Conservation (phyloP, 1,139 yeast species). For the Hyphopichia burtonii region DNA sequence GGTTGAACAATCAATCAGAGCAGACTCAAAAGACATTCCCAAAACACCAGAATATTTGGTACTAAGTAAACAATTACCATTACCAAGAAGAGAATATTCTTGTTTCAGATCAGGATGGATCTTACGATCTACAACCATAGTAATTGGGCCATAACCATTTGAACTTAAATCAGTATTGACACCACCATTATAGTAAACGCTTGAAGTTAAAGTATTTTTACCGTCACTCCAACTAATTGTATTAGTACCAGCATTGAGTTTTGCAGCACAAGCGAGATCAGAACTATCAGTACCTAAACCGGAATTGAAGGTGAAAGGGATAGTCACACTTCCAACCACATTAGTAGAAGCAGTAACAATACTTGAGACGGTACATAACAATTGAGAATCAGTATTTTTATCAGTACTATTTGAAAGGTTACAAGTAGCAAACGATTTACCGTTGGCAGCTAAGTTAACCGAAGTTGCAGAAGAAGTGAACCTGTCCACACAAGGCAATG, state of each 20-base stretch:
- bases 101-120: conserved; percentile 13
- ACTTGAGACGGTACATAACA: conserved; percentile 23
- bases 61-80: background rate
- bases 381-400: conserved; percentile 17
- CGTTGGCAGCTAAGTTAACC: conserved; percentile 16
- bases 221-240: conserved; percentile 18
- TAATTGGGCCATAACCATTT: background rate
- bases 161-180: background rate
- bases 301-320: conserved; percentile 27
- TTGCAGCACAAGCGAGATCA: conserved; percentile 20
- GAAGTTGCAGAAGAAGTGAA: conserved; percentile 18
- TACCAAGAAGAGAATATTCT: conserved; percentile 11
- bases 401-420: conserved; percentile 21
- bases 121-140: background rate
- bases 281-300: conserved; percentile 20
- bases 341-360: conserved; percentile 10
- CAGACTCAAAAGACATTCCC: background rate
- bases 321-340: conserved; percentile 21
- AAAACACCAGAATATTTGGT: background rate
- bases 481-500: conserved; percentile 31
- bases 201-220: background rate
- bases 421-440: conserved; percentile 27
- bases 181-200: background rate
- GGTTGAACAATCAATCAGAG: conserved; percentile 21
- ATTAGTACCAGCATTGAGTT: conserved; percentile 22